Evolutionary conservation across 495 filamentous ascomycete species (phyloP), one percentile per base, ranked within the genome.

Genomic region (Hypoxylon fragiforme): DNA sequence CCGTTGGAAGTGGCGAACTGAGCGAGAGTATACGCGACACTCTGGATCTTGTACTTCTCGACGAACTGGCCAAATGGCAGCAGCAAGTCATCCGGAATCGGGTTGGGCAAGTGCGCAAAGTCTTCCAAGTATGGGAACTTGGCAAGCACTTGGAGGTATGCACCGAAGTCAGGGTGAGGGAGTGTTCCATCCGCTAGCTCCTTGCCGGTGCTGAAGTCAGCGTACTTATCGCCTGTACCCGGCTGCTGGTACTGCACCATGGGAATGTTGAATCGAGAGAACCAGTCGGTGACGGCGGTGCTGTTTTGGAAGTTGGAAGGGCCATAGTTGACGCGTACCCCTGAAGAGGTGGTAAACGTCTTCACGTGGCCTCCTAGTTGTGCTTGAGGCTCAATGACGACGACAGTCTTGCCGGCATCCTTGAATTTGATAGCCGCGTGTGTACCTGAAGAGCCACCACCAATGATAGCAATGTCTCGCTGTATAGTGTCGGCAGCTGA

Each of bases 401-500:
- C 67, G 14, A 79, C 60, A n/a, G 60, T 71, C 24, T 74, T 68
- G n/a, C 68, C 67, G 37, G 57, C 22, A 31, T 79, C 68, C 16
- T 66, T 68, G 1, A 82, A 67, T 11, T 65, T 57, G 12, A 80
- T 67, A 2, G 79, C 76, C 12, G 76, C 67, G 51, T 78, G 78
- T 1, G 73, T 79, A 9, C 78, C 79, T 7, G 70, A 54, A 0
- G 76, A 58, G 9, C 79, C 79, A n/a, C n/a, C n/a, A n/a, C n/a
- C n/a, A n/a, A n/a, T n/a, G n/a, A n/a, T n/a, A n/a, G n/a, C n/a
- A n/a, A n/a, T n/a, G n/a, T n/a, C n/a, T n/a, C n/a, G n/a, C n/a
- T n/a, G n/a, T n/a, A n/a, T n/a, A n/a, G n/a, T n/a, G n/a, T n/a
- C n/a, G n/a, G n/a, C n/a, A n/a, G n/a, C n/a, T n/a, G n/a, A n/a